Evolutionary conservation across 2,329 filamentous ascomycete species (phyloP).

Genomic region (Zarea fungicola): DNA sequence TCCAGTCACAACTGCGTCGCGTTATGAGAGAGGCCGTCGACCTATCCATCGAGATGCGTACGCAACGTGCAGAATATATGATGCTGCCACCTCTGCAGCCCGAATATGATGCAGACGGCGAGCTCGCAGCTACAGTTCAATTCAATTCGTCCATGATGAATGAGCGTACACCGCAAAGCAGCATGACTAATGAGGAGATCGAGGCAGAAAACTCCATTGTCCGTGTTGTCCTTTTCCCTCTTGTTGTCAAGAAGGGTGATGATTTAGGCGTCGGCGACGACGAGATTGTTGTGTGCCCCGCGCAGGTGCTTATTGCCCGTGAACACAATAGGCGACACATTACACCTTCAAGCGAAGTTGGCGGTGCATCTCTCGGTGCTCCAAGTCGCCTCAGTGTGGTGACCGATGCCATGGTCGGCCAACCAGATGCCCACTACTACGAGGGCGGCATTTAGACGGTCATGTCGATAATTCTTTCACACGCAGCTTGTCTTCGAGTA

Average conservation of each 20-base stretch:
- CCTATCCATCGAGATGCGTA: slow-evolving; percentile 94
- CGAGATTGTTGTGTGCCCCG: slow-evolving; percentile 91
- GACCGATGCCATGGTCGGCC: slow-evolving; percentile 27
- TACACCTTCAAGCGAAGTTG: slow-evolving; percentile 48
- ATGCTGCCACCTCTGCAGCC: slow-evolving; percentile 95
- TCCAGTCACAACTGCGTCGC: slow-evolving; percentile 77
- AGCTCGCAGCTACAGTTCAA: slow-evolving; percentile 77
- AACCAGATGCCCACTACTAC: slow-evolving; percentile 26
- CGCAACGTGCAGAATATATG: slow-evolving; percentile 93
- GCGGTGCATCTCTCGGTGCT: slow-evolving; percentile 38
- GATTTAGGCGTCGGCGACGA: slow-evolving; percentile 84
- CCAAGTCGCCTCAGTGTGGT: slow-evolving; percentile 34
- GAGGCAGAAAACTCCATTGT: slow-evolving; percentile 73
- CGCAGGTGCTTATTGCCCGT: slow-evolving; percentile 78
- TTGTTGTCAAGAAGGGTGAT: slow-evolving; percentile 94
- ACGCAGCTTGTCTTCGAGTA: slow-evolving; percentile 15
- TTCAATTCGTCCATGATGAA: slow-evolving; percentile 97
- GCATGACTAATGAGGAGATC: slow-evolving; percentile 66
- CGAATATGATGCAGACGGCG: slow-evolving; percentile 90
- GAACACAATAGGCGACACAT: slow-evolving; percentile 34
- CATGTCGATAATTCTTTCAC: slow-evolving; percentile 14
- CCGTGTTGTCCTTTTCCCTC: slow-evolving; percentile 87
- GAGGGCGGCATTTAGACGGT: slow-evolving; percentile 27
- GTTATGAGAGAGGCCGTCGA: slow-evolving; percentile 86
- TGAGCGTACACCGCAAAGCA: slow-evolving; percentile 67